Percentiles rank a stretch among this genome's conserved stretches.
Conservation (phyloP, 345 rosid genomes). For the Boechera stricta region DNA sequence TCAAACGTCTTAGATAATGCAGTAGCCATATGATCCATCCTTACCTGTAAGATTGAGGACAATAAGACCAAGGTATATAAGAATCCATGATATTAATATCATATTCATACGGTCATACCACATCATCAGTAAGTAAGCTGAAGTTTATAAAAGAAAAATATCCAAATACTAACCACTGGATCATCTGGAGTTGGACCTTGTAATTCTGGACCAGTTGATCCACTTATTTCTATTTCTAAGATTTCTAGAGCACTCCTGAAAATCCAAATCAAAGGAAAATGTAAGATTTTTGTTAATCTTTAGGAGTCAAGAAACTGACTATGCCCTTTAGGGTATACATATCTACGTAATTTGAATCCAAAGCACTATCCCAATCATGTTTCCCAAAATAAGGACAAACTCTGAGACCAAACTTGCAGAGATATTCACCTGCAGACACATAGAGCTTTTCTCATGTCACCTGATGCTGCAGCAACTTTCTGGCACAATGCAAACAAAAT, state of each 20-base stretch:
- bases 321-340: background rate
- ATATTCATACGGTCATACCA: background rate
- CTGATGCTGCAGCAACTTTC: conserved; percentile 42
- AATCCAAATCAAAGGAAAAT: background rate
- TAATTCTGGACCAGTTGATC: conserved; percentile 34
- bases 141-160: background rate
- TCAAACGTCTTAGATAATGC: conserved; percentile 81
- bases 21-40: conserved; percentile 79
- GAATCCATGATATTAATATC: background rate
- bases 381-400: background rate
- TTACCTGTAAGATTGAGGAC: conserved; percentile 55
- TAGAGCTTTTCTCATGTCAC: conserved; percentile 45
- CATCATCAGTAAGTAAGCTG: background rate
- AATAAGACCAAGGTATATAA: background rate
- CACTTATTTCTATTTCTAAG: conserved; percentile 65
- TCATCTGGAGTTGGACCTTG: conserved; percentile 34
- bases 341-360: background rate
- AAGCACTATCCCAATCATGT: background rate
- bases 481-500: conserved; percentile 13
- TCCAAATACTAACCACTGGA: conserved; percentile 46
- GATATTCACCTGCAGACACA: conserved; percentile 39
- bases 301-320: background rate
- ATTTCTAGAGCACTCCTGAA: conserved; percentile 74
- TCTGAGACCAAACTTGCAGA: background rate
- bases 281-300: background rate